Percentiles rank a stretch among this genome's conserved stretches.
These are phyloP conservation scores for Allium cepa DNA, from an alignment of 106 monocot genomes.

Conservation along the genomic window DNA sequence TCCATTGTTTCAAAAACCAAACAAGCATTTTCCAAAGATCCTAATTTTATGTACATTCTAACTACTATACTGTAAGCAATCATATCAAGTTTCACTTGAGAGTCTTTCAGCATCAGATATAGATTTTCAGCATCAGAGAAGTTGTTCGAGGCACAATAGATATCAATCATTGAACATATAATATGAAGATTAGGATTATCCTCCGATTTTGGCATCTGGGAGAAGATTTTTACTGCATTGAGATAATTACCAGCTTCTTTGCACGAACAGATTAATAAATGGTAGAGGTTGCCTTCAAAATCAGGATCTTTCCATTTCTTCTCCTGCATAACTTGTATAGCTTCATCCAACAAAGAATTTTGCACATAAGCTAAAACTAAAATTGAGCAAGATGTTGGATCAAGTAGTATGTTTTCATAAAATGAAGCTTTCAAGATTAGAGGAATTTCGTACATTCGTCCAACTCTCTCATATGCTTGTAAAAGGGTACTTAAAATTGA, in stretches of 20 bases:
- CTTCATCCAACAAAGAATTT: conserved; percentile 56
- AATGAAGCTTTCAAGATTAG: conserved; percentile 46
- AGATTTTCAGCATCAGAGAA: conserved; percentile 70
- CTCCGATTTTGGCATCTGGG: conserved; percentile 49
- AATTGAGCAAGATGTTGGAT: conserved; percentile 78
- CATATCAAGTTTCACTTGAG: conserved; percentile 57
- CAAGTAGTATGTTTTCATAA: conserved; percentile 59
- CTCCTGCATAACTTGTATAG: conserved; percentile 46
- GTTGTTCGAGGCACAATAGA: conserved; percentile 44
- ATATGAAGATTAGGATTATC: conserved; percentile 66
- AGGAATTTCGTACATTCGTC: conserved; percentile 40
- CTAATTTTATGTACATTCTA: conserved; percentile 84
- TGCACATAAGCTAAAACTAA: conserved; percentile 60
- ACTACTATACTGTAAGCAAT: conserved; percentile 79
- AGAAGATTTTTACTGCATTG: conserved; percentile 52
- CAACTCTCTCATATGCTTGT: conserved; percentile 72
- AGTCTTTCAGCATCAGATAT: conserved; percentile 48
- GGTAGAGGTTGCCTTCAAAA: conserved; percentile 83
- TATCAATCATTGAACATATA: conserved; percentile 79
- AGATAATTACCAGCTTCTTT: conserved; percentile 66
- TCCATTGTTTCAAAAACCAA: conserved; percentile 66
- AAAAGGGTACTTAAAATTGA: conserved; percentile 66
- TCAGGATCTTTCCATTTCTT: conserved; percentile 69
- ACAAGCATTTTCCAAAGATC: conserved; percentile 60
- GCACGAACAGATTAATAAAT: conserved; percentile 90